Base-by-base conservation (phyloP, 2,329 filamentous ascomycete species). In the Orbilia quercus region DNA sequence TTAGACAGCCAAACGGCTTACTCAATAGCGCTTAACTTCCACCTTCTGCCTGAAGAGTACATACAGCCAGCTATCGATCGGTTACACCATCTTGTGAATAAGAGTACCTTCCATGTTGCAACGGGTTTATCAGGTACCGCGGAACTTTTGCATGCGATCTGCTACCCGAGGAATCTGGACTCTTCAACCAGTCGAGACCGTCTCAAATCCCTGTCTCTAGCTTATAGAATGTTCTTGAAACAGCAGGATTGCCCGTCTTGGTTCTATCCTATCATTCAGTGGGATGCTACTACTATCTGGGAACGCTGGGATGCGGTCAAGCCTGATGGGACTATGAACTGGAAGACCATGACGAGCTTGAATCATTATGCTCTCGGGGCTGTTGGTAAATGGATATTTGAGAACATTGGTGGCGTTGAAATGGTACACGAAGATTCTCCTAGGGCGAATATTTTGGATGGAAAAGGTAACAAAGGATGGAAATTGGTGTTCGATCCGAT, bases 301-400 rank as follows among this genome's bases (percentile, higher is more conserved):
- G 84, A 85, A 73, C 80, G 84, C 1, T 85, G 84, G 84, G 83
- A 85, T 58, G 82, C 81, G 36, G 77, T 85, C 31, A 76, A 84
- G 0, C 78, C 82, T 0, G 78, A 84, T 62, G 83, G 83, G 0
- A 79, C 75, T 0, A 75, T 84, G 18, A 85, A 85, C 57, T 79
- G 81, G 0, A 82, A 82, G 0, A 75, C 79, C 23, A 85, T 85
- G 84, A 84, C 83, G 0, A 84, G 82, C 16, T 84, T 84, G 74
- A 84, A 85, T 28, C 83, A 85, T 75, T 85, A 85, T 58, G 81
- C 83, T 0, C 81, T 84, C n/a, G 83, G 83, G 0, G 81, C 82
- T 0, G 82, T 85, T 0, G 82, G 81, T 0, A 80, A 83, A 70
- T 85, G 82, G 82, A 80, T 84, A 20, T 82, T 84, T 66, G 78